Evolutionary conservation across 2,329 filamentous ascomycete species (phyloP).

Genomic region (Paracorniculantispora psalliotae): DNA sequence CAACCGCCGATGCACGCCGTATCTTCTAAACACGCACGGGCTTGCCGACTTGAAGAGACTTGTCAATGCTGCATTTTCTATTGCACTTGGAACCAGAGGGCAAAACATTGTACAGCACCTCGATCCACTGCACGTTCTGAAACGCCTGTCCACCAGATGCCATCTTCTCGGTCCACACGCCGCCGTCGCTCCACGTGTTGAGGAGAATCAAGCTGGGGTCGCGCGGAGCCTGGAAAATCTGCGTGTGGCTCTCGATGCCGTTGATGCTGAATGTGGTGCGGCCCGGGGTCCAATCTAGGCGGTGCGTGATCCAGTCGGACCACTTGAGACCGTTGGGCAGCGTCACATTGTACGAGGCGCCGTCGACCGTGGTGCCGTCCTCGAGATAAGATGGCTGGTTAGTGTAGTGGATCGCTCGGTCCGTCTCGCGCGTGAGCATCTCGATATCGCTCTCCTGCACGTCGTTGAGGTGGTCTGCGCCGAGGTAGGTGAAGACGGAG

Average conservation of each 20-base stretch:
- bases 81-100: slow-evolving; percentile 21
- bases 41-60: slow-evolving; percentile 32
- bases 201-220: slow-evolving; percentile 46
- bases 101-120: slow-evolving; percentile 45
- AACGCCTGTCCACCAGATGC: slow-evolving; percentile 41
- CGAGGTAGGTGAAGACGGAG: slow-evolving; percentile 47
- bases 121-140: slow-evolving; percentile 57
- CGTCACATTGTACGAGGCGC: slow-evolving; percentile 40
- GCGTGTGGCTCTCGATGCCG: slow-evolving; percentile 41
- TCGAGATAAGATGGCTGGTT: slow-evolving; percentile 51
- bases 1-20: background rate
- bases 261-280: slow-evolving; percentile 51
- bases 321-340: slow-evolving; percentile 39
- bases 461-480: slow-evolving; percentile 26
- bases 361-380: slow-evolving; percentile 37
- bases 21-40: slow-evolving; percentile 26
- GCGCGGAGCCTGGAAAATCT: slow-evolving; percentile 49
- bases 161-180: slow-evolving; percentile 54
- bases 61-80: slow-evolving; percentile 37
- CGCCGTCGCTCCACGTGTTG: slow-evolving; percentile 57
- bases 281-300: slow-evolving; percentile 54
- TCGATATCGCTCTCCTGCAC: slow-evolving; percentile 49
- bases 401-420: slow-evolving; percentile 44
- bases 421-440: slow-evolving; percentile 41
- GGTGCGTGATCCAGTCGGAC: slow-evolving; percentile 51